Conservation (phyloP, 2,329 filamentous ascomycete species). For the Phaeosphaeriaceae sp. region DNA sequence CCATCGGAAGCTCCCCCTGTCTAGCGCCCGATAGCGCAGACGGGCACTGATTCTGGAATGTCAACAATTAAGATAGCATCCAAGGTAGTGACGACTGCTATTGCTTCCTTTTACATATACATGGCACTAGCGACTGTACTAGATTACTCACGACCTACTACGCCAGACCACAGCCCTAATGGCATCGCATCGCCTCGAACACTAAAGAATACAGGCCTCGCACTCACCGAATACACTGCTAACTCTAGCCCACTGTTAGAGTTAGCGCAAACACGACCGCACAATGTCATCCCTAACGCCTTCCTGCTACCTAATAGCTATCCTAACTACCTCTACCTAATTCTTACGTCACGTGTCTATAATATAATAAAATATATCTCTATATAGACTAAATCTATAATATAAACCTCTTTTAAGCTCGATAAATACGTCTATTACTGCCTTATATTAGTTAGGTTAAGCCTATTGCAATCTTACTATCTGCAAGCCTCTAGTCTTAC, state of each 20-base stretch:
- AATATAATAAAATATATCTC: too few species aligned
- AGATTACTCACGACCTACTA: slow-evolving; percentile 47
- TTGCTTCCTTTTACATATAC: not conserved
- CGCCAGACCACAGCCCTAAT: slow-evolving; percentile 43
- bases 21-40: not conserved
- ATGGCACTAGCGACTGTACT: slow-evolving; percentile 22
- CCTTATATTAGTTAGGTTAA: too few species aligned
- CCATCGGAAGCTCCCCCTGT: not conserved
- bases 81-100: not conserved
- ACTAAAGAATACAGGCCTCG: slow-evolving; percentile 52
- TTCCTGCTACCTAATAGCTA: slow-evolving; percentile 71
- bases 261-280: slow-evolving; percentile 56
- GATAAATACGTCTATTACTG: too few species aligned
- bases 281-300: slow-evolving; percentile 65
- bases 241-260: slow-evolving; percentile 68
- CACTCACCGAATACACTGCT: slow-evolving; percentile 75
- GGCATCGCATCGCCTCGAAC: slow-evolving; percentile 52
- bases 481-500: too few species aligned
- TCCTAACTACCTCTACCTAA: slow-evolving; percentile 87
- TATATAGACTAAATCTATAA: too few species aligned
- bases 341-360: slow-evolving; percentile 93
- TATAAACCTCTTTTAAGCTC: too few species aligned
- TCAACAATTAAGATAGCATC: not conserved
- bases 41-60: not conserved
- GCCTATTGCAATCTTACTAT: too few species aligned